Evolutionary conservation across 2,329 filamentous ascomycete species (phyloP).

Genomic region (Microdochium nivale): DNA sequence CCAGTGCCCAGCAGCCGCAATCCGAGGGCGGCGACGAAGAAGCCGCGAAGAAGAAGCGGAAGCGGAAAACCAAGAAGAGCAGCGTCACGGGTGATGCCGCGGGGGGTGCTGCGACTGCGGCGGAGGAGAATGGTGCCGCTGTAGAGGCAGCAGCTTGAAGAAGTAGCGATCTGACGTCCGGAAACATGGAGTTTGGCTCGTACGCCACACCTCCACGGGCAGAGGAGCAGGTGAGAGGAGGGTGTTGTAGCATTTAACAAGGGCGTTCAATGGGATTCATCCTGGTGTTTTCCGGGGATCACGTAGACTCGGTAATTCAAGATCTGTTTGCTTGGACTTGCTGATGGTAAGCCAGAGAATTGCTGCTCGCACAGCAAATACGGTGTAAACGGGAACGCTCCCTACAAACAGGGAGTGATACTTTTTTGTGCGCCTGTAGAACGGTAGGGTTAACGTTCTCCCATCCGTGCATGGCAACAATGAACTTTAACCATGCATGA

Average conservation of each 20-base stretch:
- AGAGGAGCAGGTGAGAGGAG: background rate
- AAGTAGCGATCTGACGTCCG: background rate
- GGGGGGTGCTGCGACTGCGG: constrained; percentile 3
- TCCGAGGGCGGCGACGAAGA: constrained; percentile 13
- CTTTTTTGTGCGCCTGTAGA: no score
- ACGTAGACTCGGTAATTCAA: no score
- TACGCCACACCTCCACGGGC: background rate
- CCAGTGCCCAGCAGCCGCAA: background rate
- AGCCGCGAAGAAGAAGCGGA: constrained; percentile 18
- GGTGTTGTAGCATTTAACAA: background rate
- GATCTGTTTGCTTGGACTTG: background rate
- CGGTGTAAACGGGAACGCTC: no score
- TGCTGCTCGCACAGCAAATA: no score
- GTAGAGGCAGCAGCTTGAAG: background rate
- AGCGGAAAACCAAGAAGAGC: constrained; percentile 27
- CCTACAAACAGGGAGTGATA: no score
- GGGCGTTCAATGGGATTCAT: background rate
- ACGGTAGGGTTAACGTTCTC: no score
- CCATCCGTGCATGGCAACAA: no score
- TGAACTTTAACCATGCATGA: no score
- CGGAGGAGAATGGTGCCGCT: background rate
- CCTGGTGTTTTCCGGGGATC: background rate
- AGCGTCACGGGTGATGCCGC: background rate
- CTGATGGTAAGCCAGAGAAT: background rate
- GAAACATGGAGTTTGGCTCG: no score